Conservation (phyloP, 2,329 filamentous ascomycete genomes). For the Fusarium paranaense region DNA sequence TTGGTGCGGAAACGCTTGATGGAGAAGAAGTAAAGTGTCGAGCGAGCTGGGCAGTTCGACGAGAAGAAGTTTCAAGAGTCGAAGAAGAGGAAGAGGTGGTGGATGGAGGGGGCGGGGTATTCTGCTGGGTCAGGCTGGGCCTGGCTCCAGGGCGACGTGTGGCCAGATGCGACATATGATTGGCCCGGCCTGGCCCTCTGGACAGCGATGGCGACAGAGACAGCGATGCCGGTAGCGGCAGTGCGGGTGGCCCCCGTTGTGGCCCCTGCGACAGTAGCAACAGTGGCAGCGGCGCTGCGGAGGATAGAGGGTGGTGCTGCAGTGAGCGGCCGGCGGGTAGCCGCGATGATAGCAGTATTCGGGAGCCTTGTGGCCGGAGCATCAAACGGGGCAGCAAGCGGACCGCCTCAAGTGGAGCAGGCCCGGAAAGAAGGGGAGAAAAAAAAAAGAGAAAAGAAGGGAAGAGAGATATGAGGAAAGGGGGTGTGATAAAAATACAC, state of each 20-base stretch:
- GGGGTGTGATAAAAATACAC: constrained; percentile 22
- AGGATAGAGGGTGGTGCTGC: background rate
- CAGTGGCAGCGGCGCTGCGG: constrained; percentile 19
- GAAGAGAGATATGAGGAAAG: constrained; percentile 15
- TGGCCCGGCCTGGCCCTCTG: constrained; percentile 38
- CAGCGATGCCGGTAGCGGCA: background rate
- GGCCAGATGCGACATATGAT: constrained; percentile 39
- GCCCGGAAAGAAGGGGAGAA: constrained; percentile 40
- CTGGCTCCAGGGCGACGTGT: constrained; percentile 41
- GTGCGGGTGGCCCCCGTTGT: constrained; percentile 10
- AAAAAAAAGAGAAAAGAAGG: constrained; percentile 1
- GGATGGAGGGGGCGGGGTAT: constrained; percentile 55
- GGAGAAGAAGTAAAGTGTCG: constrained; percentile 60
- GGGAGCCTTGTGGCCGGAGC: constrained; percentile 32
- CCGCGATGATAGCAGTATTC: constrained; percentile 31
- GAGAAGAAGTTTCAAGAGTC: constrained; percentile 59
- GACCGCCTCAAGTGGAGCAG: constrained; percentile 39
- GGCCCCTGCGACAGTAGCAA: constrained; percentile 4
- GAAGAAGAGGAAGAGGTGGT: constrained; percentile 40
- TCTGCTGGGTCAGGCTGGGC: constrained; percentile 35
- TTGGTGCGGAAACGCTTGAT: constrained; percentile 25
- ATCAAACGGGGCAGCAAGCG: constrained; percentile 31
- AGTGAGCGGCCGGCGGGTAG: constrained; percentile 18
- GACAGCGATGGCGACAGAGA: constrained; percentile 14
- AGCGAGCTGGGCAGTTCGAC: constrained; percentile 65